phyloP scores from a whole-genome alignment of 176 grass and related monocot species.

The Zoysia pacifica region DNA sequence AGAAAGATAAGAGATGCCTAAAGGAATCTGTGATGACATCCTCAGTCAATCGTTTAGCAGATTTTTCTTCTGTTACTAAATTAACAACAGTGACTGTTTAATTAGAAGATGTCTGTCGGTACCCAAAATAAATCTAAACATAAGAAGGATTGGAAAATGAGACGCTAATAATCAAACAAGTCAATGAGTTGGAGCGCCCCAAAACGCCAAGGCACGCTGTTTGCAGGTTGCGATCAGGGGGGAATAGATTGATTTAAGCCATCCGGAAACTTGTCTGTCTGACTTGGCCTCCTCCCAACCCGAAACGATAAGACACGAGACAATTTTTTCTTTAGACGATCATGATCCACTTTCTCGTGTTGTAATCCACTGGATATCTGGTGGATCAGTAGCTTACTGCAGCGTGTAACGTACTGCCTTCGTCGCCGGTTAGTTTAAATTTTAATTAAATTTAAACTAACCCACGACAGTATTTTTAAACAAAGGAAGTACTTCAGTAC shows the following conservation, averaged over 20 bases:
- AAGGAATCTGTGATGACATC: neutral
- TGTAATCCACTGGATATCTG: neutral
- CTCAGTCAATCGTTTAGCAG: neutral
- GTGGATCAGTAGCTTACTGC: neutral
- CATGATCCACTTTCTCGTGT: neutral
- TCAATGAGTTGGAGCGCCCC: neutral
- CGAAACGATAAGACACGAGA: constrained; percentile 5
- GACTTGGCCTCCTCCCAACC: neutral
- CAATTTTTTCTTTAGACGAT: constrained; percentile 7
- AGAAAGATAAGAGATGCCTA: neutral
- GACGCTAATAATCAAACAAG: constrained; percentile 10
- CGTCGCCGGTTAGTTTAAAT: too few species aligned
- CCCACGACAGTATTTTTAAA: too few species aligned
- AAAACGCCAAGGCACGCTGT: neutral
- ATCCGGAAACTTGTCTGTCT: constrained; percentile 6
- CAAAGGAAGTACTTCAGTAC: too few species aligned
- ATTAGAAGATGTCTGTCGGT: neutral
- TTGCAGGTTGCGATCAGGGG: constrained; percentile 10
- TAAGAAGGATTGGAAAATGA: neutral
- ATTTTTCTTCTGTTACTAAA: neutral
- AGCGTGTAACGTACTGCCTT: neutral
- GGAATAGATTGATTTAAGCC: neutral
- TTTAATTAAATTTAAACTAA: too few species aligned
- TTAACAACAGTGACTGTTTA: neutral
- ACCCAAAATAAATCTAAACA: too few species aligned